These are phyloP conservation scores for Jatropha curcas DNA, from an alignment of 345 rosid genomes.

Conservation along the genomic window DNA sequence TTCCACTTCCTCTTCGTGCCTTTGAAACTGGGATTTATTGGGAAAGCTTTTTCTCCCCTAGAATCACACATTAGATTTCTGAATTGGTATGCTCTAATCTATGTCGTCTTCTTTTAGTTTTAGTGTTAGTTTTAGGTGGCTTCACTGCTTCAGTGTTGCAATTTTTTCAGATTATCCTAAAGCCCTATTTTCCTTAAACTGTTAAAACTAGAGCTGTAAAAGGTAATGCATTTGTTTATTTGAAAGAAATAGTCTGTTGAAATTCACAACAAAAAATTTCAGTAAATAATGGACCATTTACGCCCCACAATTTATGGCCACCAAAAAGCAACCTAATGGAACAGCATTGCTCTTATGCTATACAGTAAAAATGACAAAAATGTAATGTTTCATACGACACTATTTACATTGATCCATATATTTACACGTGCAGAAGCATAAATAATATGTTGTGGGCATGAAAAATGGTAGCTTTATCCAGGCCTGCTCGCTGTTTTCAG, in stretches of 20 bases:
- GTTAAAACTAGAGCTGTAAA: too few relatives aligned
- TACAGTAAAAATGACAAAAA: conserved; percentile 1
- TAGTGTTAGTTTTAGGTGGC: too few relatives aligned
- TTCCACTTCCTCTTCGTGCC: neutral
- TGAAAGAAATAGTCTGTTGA: too few relatives aligned
- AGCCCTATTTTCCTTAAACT: too few relatives aligned
- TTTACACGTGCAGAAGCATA: too few relatives aligned
- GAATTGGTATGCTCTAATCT: too few relatives aligned
- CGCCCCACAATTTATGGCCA: neutral
- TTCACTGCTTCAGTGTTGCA: neutral
- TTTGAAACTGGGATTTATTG: neutral
- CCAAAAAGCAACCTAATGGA: neutral
- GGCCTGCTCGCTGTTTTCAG: conserved; percentile 40
- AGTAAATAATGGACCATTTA: too few relatives aligned
- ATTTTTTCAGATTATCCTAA: neutral
- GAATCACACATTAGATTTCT: neutral
- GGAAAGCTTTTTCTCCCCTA: neutral
- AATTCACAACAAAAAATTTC: too few relatives aligned
- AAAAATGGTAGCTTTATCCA: conserved; percentile 22
- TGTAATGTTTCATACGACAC: neutral
- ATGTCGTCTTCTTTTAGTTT: neutral
- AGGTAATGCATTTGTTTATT: too few relatives aligned
- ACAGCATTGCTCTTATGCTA: neutral
- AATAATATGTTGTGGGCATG: too few relatives aligned
- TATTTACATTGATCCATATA: neutral